These are phyloP conservation scores for Linum trigynum DNA, from an alignment of 345 rosid species.

Conservation along the genomic window DNA sequence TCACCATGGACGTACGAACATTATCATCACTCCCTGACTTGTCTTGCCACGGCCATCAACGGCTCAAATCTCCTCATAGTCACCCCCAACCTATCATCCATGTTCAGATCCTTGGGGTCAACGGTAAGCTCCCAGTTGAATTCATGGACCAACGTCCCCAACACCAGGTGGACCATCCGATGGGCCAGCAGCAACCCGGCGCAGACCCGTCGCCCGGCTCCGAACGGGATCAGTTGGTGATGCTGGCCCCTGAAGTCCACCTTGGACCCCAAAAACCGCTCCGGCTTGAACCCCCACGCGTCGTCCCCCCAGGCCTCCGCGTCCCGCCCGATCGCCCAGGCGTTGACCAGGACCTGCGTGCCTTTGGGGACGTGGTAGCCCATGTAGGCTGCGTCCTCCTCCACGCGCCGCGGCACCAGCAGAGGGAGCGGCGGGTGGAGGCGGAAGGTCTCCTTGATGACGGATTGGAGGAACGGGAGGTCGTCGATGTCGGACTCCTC, in stretches of 20 bases:
- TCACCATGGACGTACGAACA: not conserved
- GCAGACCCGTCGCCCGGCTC: constrained; percentile 43
- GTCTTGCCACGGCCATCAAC: constrained; percentile 16
- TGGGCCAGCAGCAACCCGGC: constrained; percentile 35
- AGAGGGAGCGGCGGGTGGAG: constrained; percentile 55
- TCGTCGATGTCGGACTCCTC: constrained; percentile 44
- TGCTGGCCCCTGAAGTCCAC: constrained; percentile 37
- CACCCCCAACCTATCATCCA: constrained; percentile 19
- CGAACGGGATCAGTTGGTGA: constrained; percentile 36
- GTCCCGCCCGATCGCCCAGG: constrained; percentile 64
- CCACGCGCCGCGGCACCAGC: constrained; percentile 43
- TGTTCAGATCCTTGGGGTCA: constrained; percentile 7
- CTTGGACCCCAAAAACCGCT: constrained; percentile 32
- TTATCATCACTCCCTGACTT: not conserved
- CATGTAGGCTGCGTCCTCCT: constrained; percentile 33
- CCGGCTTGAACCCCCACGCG: constrained; percentile 26
- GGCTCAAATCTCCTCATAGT: constrained; percentile 17
- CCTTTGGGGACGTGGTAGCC: constrained; percentile 43
- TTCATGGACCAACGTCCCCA: constrained; percentile 36
- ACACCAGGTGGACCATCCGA: constrained; percentile 17
- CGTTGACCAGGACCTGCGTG: constrained; percentile 42
- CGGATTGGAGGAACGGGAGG: constrained; percentile 46
- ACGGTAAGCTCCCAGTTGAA: constrained; percentile 29
- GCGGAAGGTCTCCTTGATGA: constrained; percentile 41
- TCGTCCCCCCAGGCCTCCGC: constrained; percentile 45